A percentile compares a stretch with the other conserved stretches of the same genome.
Conservation (phyloP, 352 stramenopile species). For the Peronosclerospora sorghi region DNA sequence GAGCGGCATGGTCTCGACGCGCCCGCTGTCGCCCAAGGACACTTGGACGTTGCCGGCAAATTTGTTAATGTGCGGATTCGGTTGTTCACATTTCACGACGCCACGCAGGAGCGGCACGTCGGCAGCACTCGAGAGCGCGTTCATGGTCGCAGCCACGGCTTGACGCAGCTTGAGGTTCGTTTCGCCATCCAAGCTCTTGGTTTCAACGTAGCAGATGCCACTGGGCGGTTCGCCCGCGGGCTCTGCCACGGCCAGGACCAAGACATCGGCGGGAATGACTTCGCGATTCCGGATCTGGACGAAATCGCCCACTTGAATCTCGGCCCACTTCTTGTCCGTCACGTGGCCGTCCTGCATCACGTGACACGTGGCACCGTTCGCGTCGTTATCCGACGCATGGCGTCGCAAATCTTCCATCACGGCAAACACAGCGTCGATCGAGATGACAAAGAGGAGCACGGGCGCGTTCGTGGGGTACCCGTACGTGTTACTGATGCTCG, state of each 20-base stretch:
- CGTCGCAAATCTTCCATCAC: conserved; percentile 79
- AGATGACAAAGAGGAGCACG: conserved; percentile 84
- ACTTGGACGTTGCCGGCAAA: conserved; percentile 80
- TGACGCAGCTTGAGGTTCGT: conserved; percentile 88
- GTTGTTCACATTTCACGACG: conserved; percentile 59
- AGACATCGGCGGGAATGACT: conserved; percentile 72
- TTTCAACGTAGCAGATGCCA: conserved; percentile 86
- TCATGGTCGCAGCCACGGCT: conserved; percentile 61
- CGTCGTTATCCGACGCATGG: conserved; percentile 69
- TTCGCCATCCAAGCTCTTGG: conserved; percentile 86
- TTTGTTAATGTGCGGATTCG: conserved; percentile 83
- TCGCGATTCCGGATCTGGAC: conserved; percentile 71
- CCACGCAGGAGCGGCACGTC: conserved; percentile 48
- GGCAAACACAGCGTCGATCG: conserved; percentile 83
- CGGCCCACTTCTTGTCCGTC: conserved; percentile 64
- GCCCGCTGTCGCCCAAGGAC: conserved; percentile 46
- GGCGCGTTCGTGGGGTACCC: conserved; percentile 67
- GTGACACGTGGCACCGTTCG: conserved; percentile 69
- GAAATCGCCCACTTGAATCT: conserved; percentile 83
- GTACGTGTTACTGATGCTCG: conserved; percentile 74
- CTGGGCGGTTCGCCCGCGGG: conserved; percentile 51
- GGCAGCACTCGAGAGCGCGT: conserved; percentile 30
- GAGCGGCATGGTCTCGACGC: conserved; percentile 63
- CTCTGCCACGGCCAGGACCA: conserved; percentile 73
- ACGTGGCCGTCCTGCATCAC: conserved; percentile 55